These are phyloP conservation scores for Tillandsia leiboldiana DNA, from an alignment of 176 grass and related monocot genomes.

Conservation along the genomic window DNA sequence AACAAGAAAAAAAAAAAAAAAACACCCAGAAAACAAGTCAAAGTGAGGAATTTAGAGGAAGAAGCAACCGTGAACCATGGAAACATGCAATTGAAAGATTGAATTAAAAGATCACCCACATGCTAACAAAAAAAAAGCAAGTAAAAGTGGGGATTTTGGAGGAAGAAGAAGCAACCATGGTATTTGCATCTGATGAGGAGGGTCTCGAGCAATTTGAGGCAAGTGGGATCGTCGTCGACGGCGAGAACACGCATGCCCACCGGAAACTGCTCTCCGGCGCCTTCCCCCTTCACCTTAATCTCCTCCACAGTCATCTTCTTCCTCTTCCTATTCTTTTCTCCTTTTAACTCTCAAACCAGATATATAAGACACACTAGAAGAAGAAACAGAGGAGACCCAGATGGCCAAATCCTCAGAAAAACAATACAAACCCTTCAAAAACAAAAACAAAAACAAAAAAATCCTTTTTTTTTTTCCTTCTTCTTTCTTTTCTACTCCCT, in stretches of 20 bases:
- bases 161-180: not conserved
- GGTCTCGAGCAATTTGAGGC: slow-evolving; percentile 16
- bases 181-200: slow-evolving; percentile 16
- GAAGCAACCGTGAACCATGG: not conserved
- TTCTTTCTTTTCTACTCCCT: not conserved
- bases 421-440: not conserved
- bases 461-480: not conserved
- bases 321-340: not conserved
- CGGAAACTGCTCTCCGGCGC: slow-evolving; percentile 7
- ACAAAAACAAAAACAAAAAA: not conserved
- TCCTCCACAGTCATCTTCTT: slow-evolving; percentile 16
- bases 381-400: not conserved
- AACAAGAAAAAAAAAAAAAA: not conserved
- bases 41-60: not conserved
- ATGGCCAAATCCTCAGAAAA: not conserved
- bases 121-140: too few relatives aligned
- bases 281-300: not conserved
- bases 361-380: too few relatives aligned
- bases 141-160: too few relatives aligned
- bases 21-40: too few relatives aligned
- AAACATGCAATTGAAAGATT: too few relatives aligned
- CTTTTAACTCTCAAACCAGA: too few relatives aligned
- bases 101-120: not conserved
- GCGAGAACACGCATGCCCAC: slow-evolving; percentile 14
- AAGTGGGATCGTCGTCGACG: slow-evolving; percentile 19